Base-by-base conservation (phyloP, 2,329 filamentous ascomycete genomes). In the Clonostachys chloroleuca region DNA sequence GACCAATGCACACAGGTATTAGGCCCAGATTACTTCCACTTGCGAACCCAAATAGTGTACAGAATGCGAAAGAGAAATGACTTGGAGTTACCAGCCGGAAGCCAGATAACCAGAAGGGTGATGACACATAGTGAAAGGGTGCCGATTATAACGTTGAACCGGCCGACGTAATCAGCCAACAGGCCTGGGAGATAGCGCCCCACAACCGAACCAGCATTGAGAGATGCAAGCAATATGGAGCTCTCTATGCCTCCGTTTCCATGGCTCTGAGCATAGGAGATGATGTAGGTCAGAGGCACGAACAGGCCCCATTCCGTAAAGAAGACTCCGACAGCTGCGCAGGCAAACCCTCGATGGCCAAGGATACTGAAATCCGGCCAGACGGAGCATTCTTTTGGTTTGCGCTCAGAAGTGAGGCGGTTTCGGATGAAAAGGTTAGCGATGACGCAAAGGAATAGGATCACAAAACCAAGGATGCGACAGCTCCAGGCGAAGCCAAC, bases 1-100 rank as follows among this genome's bases (percentile, higher is more conserved):
- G 84, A 1, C 83, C 82, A 4, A 88, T 75, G 53, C 84, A 87
- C 2, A 87, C 84, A 0, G 86, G 84, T 0, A 82, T 84, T 44
- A 89, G 60, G 8, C 74, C 78, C 58, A 89, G 86, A 50, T 84
- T 85, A 46, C 74, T 78, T 2, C 85, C 85, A 24, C 76, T 83
- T 2, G 77, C 77, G 56, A 89, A 85, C 1, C 85, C 85, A 59
- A 87, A 13, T 30, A 30, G 4, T 30, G 9, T 30, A 30, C 24
- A 30, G 24, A 30, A 30, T 8, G 24, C 24, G 24, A 34, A n/a
- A 16, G n/a, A 43, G 24, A 5, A 34, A 10, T 9, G 24, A 30
- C 24, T 10, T 30, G 9, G 24, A 30, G 24, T 10, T 63, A 1
- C 75, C 72, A 1, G 75, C 72, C 0, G 78, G 24, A 30, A 30